These are phyloP conservation scores for Fusarium pilosicola DNA, from an alignment of 2,329 filamentous ascomycete genomes.

Conservation along the genomic window DNA sequence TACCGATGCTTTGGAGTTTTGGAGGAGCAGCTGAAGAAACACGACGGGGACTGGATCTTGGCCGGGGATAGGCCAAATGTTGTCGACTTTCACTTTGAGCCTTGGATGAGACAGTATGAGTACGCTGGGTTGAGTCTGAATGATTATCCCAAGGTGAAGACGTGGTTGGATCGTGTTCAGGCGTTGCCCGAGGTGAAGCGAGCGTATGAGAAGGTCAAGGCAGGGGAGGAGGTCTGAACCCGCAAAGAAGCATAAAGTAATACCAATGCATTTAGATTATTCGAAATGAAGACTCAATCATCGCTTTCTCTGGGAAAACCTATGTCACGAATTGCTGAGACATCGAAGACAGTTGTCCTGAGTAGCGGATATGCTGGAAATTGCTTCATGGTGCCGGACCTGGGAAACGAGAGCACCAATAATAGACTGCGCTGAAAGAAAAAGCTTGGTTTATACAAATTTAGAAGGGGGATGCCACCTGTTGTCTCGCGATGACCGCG, in stretches of 20 bases:
- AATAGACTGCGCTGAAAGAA: no score
- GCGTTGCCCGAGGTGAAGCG: neutral
- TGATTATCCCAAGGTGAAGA: constrained; percentile 3
- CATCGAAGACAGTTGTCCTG: fast-evolving
- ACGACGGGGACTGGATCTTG: constrained; percentile 10
- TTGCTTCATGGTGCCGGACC: neutral
- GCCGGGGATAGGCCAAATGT: constrained; percentile 6
- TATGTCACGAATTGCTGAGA: no score
- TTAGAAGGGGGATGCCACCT: no score
- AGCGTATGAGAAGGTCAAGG: constrained; percentile 21
- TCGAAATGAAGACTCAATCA: no score
- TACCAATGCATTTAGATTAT: no score
- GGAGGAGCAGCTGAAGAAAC: constrained; percentile 15
- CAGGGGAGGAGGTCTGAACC: neutral
- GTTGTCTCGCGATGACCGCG: neutral
- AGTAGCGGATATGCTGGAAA: neutral
- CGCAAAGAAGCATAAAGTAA: no score
- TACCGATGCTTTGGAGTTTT: constrained; percentile 11
- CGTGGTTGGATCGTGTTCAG: constrained; percentile 12
- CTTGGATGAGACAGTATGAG: constrained; percentile 12
- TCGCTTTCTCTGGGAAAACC: no score
- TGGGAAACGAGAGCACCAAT: no score
- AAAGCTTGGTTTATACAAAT: neutral
- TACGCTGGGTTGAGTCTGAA: constrained; percentile 2
- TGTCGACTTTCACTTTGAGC: constrained; percentile 23